Percentiles rank a stretch among this genome's conserved stretches.
Evolutionary conservation across 371 early-diverging fungal genomes (phyloP).

Genomic region (Mucor plumbeus): DNA sequence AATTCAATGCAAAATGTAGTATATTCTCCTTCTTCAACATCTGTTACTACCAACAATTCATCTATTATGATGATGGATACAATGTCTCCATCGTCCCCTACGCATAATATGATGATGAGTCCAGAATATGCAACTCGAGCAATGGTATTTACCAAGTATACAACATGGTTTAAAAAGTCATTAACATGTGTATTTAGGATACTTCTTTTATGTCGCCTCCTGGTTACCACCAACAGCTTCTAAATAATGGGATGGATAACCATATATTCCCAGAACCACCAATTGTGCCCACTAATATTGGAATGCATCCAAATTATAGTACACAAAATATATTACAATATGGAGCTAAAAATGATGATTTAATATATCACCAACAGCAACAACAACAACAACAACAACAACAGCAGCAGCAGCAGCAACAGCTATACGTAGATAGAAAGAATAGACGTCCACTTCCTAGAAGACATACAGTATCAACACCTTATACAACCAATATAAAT

Average conservation of each 20-base stretch:
- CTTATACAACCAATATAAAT: constrained; percentile 26
- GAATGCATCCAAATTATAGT: constrained; percentile 7
- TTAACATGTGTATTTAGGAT: constrained; percentile 16
- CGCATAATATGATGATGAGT: constrained; percentile 16
- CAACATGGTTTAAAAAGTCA: neutral
- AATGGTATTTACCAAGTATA: constrained; percentile 15
- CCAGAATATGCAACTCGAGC: constrained; percentile 15
- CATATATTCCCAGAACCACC: constrained; percentile 11
- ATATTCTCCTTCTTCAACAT: constrained; percentile 24
- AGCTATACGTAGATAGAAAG: constrained; percentile 20
- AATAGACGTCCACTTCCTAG: constrained; percentile 40
- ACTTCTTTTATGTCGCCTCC: constrained; percentile 17
- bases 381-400: constrained; percentile 12
- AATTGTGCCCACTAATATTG: constrained; percentile 15
- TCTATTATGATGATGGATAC: constrained; percentile 19
- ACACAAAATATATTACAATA: constrained; percentile 11
- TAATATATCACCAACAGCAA: constrained; percentile 14
- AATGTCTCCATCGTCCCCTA: constrained; percentile 27
- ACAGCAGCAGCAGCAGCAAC: constrained; percentile 14
- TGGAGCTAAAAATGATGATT: constrained; percentile 5
- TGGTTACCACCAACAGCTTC: constrained; percentile 7
- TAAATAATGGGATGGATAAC: neutral
- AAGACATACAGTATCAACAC: constrained; percentile 54
- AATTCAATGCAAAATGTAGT: constrained; percentile 10
- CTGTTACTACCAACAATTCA: constrained; percentile 28